A percentile compares a stretch with the other conserved stretches of the same genome.
Evolutionary conservation across 2,329 filamentous ascomycete species (phyloP).

Genomic region (Trichophaea hybrida): DNA sequence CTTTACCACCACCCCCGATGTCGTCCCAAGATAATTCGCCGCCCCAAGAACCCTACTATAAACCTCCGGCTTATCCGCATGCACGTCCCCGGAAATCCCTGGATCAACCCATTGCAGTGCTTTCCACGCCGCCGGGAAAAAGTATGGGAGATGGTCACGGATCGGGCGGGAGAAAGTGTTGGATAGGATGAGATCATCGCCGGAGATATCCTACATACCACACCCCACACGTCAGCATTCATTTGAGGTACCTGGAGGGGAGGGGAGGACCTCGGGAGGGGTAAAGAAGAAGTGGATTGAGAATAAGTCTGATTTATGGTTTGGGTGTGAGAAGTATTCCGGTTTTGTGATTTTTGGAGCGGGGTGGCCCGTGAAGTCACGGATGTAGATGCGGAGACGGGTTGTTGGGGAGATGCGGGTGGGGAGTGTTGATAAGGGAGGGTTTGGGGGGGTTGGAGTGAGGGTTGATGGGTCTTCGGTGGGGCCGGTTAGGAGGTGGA

Average conservation of each 20-base stretch:
- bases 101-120: slow-evolving; percentile 53
- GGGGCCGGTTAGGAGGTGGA: slow-evolving; percentile 69
- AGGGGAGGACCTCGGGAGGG: slow-evolving; percentile 39
- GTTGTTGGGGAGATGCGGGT: slow-evolving; percentile 48
- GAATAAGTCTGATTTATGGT: slow-evolving; percentile 66
- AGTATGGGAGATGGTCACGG: slow-evolving; percentile 56
- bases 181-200: slow-evolving; percentile 68
- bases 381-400: slow-evolving; percentile 53
- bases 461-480: slow-evolving; percentile 56
- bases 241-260: neutral
- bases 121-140: slow-evolving; percentile 3
- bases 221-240: slow-evolving; percentile 6
- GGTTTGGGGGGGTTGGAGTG: slow-evolving; percentile 61
- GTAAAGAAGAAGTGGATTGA: slow-evolving; percentile 66
- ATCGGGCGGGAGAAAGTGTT: slow-evolving; percentile 94
- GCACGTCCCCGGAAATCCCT: slow-evolving; percentile 75
- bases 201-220: slow-evolving; percentile 42
- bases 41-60: slow-evolving; percentile 44
- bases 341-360: slow-evolving; percentile 42
- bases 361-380: slow-evolving; percentile 38
- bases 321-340: slow-evolving; percentile 59
- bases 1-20: slow-evolving; percentile 31
- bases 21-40: neutral
- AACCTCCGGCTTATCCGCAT: slow-evolving; percentile 61
- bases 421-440: slow-evolving; percentile 47